Conservation (phyloP, 2,329 filamentous ascomycete species). For the Fusarium verrucosum region DNA sequence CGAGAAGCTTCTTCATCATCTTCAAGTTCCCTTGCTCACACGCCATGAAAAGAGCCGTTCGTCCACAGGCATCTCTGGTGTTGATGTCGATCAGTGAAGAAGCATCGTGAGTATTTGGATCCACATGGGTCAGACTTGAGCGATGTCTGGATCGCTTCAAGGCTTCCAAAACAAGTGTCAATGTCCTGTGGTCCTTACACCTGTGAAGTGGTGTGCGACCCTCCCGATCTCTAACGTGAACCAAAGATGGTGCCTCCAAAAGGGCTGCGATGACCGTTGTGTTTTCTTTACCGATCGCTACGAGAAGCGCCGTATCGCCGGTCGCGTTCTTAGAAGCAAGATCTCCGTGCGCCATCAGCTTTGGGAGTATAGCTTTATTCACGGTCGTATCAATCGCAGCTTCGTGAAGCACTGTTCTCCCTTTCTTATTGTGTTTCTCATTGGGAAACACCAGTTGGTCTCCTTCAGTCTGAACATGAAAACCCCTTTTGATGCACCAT, state of each 20-base stretch:
- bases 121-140: neutral
- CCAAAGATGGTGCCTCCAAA: neutral
- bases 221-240: neutral
- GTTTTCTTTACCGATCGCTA: neutral
- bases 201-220: neutral
- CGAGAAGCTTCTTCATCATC: neutral
- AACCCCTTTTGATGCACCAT: neutral
- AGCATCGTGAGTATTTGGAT: too few relatives aligned
- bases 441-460: neutral
- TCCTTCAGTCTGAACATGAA: neutral
- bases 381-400: neutral
- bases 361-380: neutral
- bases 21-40: neutral
- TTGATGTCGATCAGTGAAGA: neutral
- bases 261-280: neutral
- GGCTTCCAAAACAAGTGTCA: neutral
- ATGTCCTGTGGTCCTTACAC: neutral
- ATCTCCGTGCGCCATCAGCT: neutral
- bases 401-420: neutral
- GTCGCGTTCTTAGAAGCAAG: neutral
- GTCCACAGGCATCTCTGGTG: neutral
- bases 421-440: neutral
- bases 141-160: rapidly evolving
- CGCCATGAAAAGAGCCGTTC: neutral
- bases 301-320: neutral